Evolutionary conservation across 306 rosid species (phyloP).

Genomic region (Medicago ruthenica): DNA sequence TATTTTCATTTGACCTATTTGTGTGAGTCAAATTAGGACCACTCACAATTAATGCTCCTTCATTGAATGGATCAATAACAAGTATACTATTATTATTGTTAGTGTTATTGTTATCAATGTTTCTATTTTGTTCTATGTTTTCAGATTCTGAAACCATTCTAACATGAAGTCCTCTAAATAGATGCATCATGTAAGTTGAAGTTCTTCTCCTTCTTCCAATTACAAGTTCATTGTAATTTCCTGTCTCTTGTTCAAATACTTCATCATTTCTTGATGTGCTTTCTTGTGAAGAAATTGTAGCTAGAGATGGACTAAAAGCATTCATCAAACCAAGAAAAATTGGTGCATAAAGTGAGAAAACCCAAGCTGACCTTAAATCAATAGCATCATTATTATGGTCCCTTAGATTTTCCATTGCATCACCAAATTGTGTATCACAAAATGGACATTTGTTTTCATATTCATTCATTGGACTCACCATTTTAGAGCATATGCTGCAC

Average conservation of each 20-base stretch:
- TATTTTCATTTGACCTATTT: slow-evolving; percentile 44
- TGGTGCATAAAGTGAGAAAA: slow-evolving; percentile 51
- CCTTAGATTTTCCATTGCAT: slow-evolving; percentile 41
- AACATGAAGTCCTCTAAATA: slow-evolving; percentile 40
- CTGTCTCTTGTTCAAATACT: slow-evolving; percentile 39
- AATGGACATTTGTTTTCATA: slow-evolving; percentile 51
- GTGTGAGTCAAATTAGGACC: slow-evolving; percentile 43
- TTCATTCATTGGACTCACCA: slow-evolving; percentile 50
- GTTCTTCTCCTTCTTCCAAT: slow-evolving; percentile 46
- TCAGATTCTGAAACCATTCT: slow-evolving; percentile 47
- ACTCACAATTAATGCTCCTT: slow-evolving; percentile 50
- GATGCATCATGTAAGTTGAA: slow-evolving; percentile 41
- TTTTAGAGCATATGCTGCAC: slow-evolving; percentile 54
- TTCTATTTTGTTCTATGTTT: slow-evolving; percentile 39
- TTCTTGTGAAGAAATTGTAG: slow-evolving; percentile 38
- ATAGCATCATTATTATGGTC: slow-evolving; percentile 35
- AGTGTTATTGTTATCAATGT: not conserved
- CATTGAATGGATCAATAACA: slow-evolving; percentile 35
- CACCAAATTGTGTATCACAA: slow-evolving; percentile 48
- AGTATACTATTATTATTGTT: not conserved
- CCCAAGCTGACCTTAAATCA: slow-evolving; percentile 50
- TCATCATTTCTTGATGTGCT: slow-evolving; percentile 30
- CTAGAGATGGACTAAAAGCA: slow-evolving; percentile 45
- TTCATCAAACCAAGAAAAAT: slow-evolving; percentile 53
- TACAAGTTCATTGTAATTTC: slow-evolving; percentile 39